Evolutionary conservation across 78 protist genomes (phyloP).

Genomic region (Chrysochromulina parva): DNA sequence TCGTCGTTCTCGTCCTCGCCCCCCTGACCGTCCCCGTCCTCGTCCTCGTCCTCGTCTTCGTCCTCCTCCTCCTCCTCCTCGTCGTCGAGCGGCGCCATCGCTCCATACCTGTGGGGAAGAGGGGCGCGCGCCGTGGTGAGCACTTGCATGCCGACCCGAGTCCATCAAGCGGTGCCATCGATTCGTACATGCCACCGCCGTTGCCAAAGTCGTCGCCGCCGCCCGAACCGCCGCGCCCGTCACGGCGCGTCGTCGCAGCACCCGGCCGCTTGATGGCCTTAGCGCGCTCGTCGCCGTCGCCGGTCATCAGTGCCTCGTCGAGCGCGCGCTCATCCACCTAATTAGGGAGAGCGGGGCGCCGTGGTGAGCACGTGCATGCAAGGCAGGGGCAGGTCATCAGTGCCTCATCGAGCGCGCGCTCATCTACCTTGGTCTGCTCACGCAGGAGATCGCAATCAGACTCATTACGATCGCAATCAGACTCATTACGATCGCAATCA

Average conservation of each 20-base stretch:
- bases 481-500: too few species aligned
- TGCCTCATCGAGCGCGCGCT: background rate
- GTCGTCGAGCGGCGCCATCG: background rate
- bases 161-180: too few species aligned
- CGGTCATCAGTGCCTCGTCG: background rate
- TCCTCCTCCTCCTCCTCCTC: background rate
- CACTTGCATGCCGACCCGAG: too few species aligned
- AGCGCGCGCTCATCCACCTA: background rate
- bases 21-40: background rate
- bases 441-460: too few species aligned
- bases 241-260: background rate
- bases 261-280: background rate
- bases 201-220: background rate
- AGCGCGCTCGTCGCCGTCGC: background rate
- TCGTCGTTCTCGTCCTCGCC: background rate
- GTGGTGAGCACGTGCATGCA: too few species aligned
- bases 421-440: too few species aligned
- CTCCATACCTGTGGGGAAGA: too few species aligned
- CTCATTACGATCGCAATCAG: too few species aligned
- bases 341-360: too few species aligned
- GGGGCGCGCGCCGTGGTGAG: too few species aligned
- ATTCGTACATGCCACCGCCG: too few species aligned
- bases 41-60: background rate
- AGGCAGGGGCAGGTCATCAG: background rate
- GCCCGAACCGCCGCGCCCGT: background rate